A percentile compares a stretch with the other conserved stretches of the same genome.
Conservation (phyloP, 2,329 filamentous ascomycete genomes). For the Diplodia sapinea region DNA sequence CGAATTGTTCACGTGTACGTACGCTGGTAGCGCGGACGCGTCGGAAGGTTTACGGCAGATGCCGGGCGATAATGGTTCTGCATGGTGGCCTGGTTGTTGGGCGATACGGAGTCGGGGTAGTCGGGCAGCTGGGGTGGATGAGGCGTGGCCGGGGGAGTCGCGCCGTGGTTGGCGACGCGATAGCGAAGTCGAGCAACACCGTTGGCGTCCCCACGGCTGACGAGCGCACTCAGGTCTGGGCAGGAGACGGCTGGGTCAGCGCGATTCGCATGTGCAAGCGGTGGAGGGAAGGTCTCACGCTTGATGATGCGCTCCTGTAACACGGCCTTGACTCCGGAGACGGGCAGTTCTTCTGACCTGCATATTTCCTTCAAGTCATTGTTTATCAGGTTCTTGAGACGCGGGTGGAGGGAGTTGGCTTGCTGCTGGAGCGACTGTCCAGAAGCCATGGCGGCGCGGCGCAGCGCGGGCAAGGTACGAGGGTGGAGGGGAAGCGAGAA, state of each 20-base stretch:
- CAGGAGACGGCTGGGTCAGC: slow-evolving; percentile 12
- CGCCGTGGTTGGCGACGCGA: slow-evolving; percentile 50
- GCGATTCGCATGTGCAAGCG: slow-evolving; percentile 8
- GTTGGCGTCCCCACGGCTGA: slow-evolving; percentile 43
- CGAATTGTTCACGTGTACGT: background rate
- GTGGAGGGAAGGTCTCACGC: slow-evolving; percentile 63
- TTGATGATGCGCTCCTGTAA: slow-evolving; percentile 78
- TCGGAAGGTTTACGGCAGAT: slow-evolving; percentile 13
- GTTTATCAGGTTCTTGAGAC: slow-evolving; percentile 64
- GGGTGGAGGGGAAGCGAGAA: slow-evolving; percentile 9
- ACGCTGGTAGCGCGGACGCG: slow-evolving; percentile 17
- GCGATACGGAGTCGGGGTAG: slow-evolving; percentile 34
- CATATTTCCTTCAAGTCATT: slow-evolving; percentile 78
- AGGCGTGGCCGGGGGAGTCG: slow-evolving; percentile 40
- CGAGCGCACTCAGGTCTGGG: slow-evolving; percentile 49
- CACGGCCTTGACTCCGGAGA: slow-evolving; percentile 83
- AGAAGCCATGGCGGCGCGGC: slow-evolving; percentile 39
- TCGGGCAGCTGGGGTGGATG: slow-evolving; percentile 36
- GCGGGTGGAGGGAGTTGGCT: slow-evolving; percentile 49
- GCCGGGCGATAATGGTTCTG: slow-evolving; percentile 36
- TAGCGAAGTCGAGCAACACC: slow-evolving; percentile 48
- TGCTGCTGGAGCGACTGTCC: slow-evolving; percentile 51
- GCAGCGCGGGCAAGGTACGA: slow-evolving; percentile 25
- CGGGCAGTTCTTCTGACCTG: slow-evolving; percentile 72
- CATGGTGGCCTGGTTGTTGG: slow-evolving; percentile 35